Percentiles rank a stretch among this genome's conserved stretches.
These are phyloP conservation scores for Mycena galericulata DNA, from an alignment of 768 basidiomycete genomes.

Conservation along the genomic window DNA sequence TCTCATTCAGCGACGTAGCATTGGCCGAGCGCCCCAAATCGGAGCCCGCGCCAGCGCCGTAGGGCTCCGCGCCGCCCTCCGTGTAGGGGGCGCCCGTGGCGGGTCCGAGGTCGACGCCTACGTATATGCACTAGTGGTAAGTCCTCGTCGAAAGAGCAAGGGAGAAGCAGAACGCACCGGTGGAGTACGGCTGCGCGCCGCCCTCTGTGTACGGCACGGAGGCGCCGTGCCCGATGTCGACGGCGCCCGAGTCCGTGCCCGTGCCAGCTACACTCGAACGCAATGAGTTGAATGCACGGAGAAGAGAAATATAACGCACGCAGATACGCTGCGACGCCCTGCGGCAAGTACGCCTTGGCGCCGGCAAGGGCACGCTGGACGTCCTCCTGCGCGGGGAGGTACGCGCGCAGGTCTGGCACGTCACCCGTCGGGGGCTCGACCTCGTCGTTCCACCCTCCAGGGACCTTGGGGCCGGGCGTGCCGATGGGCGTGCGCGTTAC, in stretches of 20 bases:
- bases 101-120: background rate
- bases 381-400: background rate
- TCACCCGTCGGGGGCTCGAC: background rate
- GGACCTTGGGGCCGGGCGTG: background rate
- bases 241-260: background rate
- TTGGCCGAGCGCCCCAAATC: too few species aligned
- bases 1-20: too few species aligned
- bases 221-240: too few species aligned
- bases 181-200: too few species aligned
- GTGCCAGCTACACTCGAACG: too few species aligned
- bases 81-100: background rate
- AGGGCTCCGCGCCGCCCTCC: too few species aligned
- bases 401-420: background rate
- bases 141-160: too few species aligned
- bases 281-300: too few species aligned
- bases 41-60: too few species aligned
- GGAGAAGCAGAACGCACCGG: too few species aligned
- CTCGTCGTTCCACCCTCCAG: background rate
- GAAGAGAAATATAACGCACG: background rate
- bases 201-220: too few species aligned
- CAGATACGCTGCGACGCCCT: conserved; percentile 6
- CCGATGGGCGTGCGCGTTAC: background rate
- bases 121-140: too few species aligned
- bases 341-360: conserved; percentile 3
- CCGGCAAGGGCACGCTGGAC: background rate